These are phyloP conservation scores for Kitagawia praeruptora DNA, from an alignment of 129 eudicot genomes.

Conservation along the genomic window DNA sequence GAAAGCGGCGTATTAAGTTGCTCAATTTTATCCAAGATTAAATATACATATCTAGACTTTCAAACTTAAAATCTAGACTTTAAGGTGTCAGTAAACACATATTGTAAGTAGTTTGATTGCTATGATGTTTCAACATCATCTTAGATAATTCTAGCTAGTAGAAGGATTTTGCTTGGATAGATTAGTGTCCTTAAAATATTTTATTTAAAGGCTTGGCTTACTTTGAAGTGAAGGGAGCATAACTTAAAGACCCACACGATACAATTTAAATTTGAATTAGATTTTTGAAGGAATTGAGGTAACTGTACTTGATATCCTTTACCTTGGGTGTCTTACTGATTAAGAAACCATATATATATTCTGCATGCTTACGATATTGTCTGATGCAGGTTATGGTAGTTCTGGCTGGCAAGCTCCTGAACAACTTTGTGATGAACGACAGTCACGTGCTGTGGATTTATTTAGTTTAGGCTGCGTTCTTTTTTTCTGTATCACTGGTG, in stretches of 20 bases:
- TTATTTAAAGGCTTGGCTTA: background rate
- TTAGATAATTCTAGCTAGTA: background rate
- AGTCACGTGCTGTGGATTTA: slow-evolving; percentile 80
- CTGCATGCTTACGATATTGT: background rate
- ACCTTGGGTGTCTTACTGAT: background rate
- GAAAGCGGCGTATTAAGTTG: background rate
- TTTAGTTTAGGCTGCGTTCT: slow-evolving; percentile 86
- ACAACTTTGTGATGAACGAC: slow-evolving; percentile 70
- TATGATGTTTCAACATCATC: background rate
- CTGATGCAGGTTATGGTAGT: slow-evolving; percentile 60
- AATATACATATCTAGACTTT: background rate
- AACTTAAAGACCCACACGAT: background rate
- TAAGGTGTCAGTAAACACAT: background rate
- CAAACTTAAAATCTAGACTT: background rate
- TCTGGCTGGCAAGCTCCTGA: slow-evolving; percentile 99
- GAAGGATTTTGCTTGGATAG: background rate
- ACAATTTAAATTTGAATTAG: background rate
- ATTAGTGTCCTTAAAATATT: background rate
- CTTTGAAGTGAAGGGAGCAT: background rate
- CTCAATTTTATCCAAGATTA: background rate
- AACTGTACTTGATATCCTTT: background rate
- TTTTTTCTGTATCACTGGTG: slow-evolving; percentile 83
- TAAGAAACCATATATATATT: background rate
- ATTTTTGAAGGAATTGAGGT: background rate
- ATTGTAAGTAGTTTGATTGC: background rate